These are phyloP conservation scores for Aspergillus leporis DNA, from an alignment of 495 filamentous ascomycete species.

Conservation along the genomic window DNA sequence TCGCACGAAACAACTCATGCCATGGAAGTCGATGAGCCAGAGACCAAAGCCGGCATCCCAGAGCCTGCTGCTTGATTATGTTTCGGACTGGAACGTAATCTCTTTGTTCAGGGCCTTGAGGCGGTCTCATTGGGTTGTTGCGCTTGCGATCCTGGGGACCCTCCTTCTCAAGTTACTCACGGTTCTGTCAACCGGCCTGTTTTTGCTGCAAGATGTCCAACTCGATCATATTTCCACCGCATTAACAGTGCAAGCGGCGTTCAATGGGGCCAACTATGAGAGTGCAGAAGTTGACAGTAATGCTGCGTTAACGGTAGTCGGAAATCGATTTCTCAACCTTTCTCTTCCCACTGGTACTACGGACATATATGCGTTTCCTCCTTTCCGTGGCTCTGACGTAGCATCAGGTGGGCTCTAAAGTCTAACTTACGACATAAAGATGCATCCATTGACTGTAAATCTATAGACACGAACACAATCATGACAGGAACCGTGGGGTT, in stretches of 20 bases:
- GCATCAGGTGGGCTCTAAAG: neutral
- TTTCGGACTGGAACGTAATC: conserved; percentile 2
- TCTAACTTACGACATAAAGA: neutral
- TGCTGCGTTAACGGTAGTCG: conserved; percentile 4
- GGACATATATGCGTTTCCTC: conserved; percentile 13
- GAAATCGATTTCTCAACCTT: neutral
- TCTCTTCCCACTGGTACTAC: conserved; percentile 12
- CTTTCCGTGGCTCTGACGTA: neutral
- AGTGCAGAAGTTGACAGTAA: neutral
- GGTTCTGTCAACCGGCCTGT: conserved; percentile 20
- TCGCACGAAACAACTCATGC: conserved; percentile 1
- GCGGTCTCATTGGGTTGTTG: conserved; percentile 3
- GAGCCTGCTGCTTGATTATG: conserved; percentile 4
- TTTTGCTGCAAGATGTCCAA: conserved; percentile 8
- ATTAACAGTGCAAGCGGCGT: neutral
- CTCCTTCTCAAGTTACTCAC: conserved; percentile 8
- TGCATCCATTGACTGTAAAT: neutral
- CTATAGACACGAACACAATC: neutral
- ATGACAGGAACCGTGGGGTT: conserved; percentile 2
- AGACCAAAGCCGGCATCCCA: neutral
- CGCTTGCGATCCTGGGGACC: neutral
- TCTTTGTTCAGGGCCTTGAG: neutral
- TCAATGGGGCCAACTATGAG: neutral
- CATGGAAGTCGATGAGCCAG: neutral
- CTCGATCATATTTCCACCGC: neutral